Conservation (phyloP, 805 yeast genomes). For the Candida multigemmis region DNA sequence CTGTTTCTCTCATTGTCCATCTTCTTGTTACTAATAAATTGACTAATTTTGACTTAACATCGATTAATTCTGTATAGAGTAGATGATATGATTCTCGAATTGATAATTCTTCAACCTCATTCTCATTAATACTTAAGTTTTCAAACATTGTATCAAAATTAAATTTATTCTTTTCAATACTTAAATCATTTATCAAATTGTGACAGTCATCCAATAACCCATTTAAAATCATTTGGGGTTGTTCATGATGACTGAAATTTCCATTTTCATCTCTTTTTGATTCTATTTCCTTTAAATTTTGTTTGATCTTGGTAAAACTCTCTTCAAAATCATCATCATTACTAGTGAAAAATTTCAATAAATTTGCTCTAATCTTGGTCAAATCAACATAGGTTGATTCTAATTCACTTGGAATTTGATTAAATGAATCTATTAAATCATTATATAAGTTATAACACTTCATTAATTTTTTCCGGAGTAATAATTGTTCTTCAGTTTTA, state of each 20-base stretch:
- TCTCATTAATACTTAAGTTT: constrained; percentile 9
- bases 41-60: constrained; percentile 66
- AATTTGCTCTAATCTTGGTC: constrained; percentile 52
- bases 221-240: constrained; percentile 43
- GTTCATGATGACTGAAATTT: constrained; percentile 24
- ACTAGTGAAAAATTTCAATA: constrained; percentile 32
- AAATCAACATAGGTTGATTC: constrained; percentile 46
- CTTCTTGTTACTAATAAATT: constrained; percentile 84
- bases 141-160: constrained; percentile 6
- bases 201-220: constrained; percentile 81
- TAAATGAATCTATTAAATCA: constrained; percentile 43
- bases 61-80: constrained; percentile 54
- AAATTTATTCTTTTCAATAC: constrained; percentile 29
- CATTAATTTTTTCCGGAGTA: constrained; percentile 37
- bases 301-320: constrained; percentile 7
- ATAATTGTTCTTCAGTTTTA: constrained; percentile 5
- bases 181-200: constrained; percentile 60
- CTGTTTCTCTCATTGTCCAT: constrained; percentile 97
- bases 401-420: constrained; percentile 31
- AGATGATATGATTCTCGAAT: constrained; percentile 10
- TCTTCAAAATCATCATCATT: constrained; percentile 1
- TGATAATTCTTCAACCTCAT: constrained; percentile 19
- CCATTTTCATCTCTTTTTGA: constrained; percentile 46
- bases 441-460: constrained; percentile 52
- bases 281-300: constrained; percentile 18